Evolutionary conservation across 208 protist species (phyloP).

Genomic region (Crithidia expoeki): DNA sequence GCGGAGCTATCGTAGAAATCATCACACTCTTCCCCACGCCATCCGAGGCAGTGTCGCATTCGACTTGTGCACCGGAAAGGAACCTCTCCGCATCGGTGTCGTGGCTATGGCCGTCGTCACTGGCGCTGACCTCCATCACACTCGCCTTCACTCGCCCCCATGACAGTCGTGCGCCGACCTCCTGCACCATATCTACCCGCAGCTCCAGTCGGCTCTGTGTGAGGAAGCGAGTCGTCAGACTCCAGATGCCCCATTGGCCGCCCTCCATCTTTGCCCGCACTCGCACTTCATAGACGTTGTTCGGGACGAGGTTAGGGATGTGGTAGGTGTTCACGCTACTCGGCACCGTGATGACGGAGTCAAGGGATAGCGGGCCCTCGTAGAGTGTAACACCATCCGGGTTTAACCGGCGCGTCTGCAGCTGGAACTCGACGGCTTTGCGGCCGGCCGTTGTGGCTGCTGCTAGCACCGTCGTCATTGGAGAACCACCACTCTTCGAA

Average conservation of each 20-base stretch:
- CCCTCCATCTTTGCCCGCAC: slow-evolving; percentile 74
- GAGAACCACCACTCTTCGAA: not conserved
- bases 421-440: slow-evolving; percentile 67
- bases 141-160: slow-evolving; percentile 74
- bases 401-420: slow-evolving; percentile 72
- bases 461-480: slow-evolving; percentile 16
- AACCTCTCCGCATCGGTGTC: slow-evolving; percentile 12
- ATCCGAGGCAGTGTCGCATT: not conserved
- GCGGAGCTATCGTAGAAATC: not conserved
- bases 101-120: slow-evolving; percentile 18
- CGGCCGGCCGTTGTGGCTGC: slow-evolving; percentile 25
- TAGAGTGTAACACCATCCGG: slow-evolving; percentile 53
- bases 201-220: slow-evolving; percentile 83
- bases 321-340: slow-evolving; percentile 51
- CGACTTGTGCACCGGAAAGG: not conserved
- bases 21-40: slow-evolving; percentile 5
- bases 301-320: slow-evolving; percentile 72
- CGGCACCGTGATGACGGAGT: slow-evolving; percentile 60
- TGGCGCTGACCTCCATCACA: slow-evolving; percentile 33
- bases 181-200: slow-evolving; percentile 76
- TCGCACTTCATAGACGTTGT: slow-evolving; percentile 86
- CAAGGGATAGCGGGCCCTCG: slow-evolving; percentile 58
- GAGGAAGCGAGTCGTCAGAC: slow-evolving; percentile 73
- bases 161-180: slow-evolving; percentile 60
- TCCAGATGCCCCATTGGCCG: slow-evolving; percentile 90